phyloP scores from a whole-genome alignment of 2,329 filamentous ascomycete genomes.

The Fusarium sororula region DNA sequence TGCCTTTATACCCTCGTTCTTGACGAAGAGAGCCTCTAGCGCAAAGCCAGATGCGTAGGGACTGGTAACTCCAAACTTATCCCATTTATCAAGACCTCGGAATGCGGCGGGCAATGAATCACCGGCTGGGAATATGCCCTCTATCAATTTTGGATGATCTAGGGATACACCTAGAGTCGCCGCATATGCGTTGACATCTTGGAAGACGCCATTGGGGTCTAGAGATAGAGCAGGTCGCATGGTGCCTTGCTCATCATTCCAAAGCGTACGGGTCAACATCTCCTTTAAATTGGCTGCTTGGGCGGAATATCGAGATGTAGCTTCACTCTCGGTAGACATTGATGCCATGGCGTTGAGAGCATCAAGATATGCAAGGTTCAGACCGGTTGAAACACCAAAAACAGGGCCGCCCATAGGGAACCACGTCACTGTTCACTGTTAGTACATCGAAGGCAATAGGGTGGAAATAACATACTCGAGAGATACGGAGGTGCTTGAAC shows the following conservation, averaged over 20 bases:
- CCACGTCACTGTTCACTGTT: neutral
- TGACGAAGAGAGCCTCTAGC: neutral
- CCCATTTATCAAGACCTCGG: neutral
- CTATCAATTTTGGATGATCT: neutral
- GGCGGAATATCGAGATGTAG: neutral
- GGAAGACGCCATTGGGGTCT: neutral
- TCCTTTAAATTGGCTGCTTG: neutral
- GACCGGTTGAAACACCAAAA: neutral
- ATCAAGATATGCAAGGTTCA: neutral
- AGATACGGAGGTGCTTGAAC: neutral
- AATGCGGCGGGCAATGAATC: neutral
- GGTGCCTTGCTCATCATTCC: neutral
- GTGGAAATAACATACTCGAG: neutral
- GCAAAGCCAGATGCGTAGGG: conserved; percentile 1
- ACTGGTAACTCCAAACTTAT: neutral
- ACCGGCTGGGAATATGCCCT: neutral
- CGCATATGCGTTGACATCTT: neutral
- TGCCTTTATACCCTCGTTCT: neutral
- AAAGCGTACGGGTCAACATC: neutral
- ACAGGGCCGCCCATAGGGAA: neutral
- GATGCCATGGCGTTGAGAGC: neutral
- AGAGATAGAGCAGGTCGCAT: neutral
- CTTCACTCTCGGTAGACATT: neutral
- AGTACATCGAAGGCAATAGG: fast-evolving
- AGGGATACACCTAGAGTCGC: neutral